phyloP scores from a whole-genome alignment of 192 early-diverging fungal species.

The Coemansia reversa region DNA sequence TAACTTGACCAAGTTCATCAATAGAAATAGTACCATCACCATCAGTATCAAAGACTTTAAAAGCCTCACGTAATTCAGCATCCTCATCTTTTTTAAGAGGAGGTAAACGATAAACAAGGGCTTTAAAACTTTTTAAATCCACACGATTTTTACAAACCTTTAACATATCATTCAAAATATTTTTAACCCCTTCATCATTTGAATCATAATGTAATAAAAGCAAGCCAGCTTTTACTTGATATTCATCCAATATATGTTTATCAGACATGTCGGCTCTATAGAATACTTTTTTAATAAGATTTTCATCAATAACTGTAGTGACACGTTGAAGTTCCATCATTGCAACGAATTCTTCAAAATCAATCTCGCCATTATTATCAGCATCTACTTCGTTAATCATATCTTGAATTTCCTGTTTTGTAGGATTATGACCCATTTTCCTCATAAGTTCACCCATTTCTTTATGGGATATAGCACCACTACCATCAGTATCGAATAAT shows the following conservation, averaged over 20 bases:
- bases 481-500: conserved; percentile 42
- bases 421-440: conserved; percentile 59
- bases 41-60: conserved; percentile 58
- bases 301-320: conserved; percentile 33
- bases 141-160: background rate
- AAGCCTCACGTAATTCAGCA: conserved; percentile 36
- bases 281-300: conserved; percentile 1
- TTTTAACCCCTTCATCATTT: background rate
- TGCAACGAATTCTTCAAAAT: conserved; percentile 60
- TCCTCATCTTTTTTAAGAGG: conserved; percentile 9
- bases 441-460: conserved; percentile 35
- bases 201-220: background rate
- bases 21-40: conserved; percentile 53
- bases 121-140: background rate
- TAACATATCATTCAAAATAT: background rate
- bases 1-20: conserved; percentile 51
- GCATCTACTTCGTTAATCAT: conserved; percentile 70
- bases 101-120: conserved; percentile 1
- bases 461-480: conserved; percentile 31
- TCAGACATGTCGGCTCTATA: conserved; percentile 40
- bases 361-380: conserved; percentile 69
- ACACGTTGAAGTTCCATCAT: conserved; percentile 34
- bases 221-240: background rate
- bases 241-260: conserved; percentile 51
- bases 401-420: conserved; percentile 65